Percentiles rank a stretch among this genome's conserved stretches.
Evolutionary conservation across 1,284 basidiomycete genomes (phyloP).

Genomic region (Trichosporon ovoides): DNA sequence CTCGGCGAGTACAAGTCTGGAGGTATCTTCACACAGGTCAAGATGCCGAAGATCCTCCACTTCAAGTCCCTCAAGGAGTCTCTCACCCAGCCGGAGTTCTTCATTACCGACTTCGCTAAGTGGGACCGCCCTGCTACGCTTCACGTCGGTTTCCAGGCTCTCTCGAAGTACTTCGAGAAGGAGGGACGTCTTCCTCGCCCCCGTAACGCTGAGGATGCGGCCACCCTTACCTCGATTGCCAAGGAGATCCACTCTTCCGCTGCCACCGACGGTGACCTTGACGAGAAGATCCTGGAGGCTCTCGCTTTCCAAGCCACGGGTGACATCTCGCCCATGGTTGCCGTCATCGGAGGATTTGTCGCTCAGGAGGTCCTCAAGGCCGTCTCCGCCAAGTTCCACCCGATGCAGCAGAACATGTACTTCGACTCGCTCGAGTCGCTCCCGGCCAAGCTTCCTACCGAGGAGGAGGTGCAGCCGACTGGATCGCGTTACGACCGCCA

Average conservation of each 20-base stretch:
- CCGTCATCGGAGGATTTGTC: conserved; percentile 94
- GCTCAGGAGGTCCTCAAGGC: conserved; percentile 98
- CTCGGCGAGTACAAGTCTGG: conserved; percentile 77
- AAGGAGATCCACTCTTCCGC: conserved; percentile 63
- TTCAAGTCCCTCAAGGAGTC: conserved; percentile 94
- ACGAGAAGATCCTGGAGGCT: conserved; percentile 72
- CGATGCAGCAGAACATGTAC: conserved; percentile 91
- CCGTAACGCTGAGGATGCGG: conserved; percentile 77
- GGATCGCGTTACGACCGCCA: conserved; percentile 89
- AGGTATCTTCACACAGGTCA: conserved; percentile 96
- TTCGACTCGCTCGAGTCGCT: conserved; percentile 97
- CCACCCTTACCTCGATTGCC: conserved; percentile 64
- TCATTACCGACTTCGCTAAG: conserved; percentile 97
- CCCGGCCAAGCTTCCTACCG: conserved; percentile 67
- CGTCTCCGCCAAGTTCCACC: conserved; percentile 96
- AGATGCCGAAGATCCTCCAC: conserved; percentile 94
- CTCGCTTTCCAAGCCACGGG: conserved; percentile 89
- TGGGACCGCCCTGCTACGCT: conserved; percentile 87
- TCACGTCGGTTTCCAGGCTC: conserved; percentile 91
- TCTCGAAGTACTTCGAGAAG: conserved; percentile 72
- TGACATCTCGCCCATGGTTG: conserved; percentile 86
- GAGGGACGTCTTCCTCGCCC: conserved; percentile 72
- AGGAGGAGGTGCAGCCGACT: conserved; percentile 76
- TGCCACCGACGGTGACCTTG: conserved; percentile 60
- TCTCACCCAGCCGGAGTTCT: conserved; percentile 72